Percentiles rank a stretch among this genome's conserved stretches.
phyloP scores from a whole-genome alignment of 371 early-diverging fungal species.

The Dichotomocladium elegans region DNA sequence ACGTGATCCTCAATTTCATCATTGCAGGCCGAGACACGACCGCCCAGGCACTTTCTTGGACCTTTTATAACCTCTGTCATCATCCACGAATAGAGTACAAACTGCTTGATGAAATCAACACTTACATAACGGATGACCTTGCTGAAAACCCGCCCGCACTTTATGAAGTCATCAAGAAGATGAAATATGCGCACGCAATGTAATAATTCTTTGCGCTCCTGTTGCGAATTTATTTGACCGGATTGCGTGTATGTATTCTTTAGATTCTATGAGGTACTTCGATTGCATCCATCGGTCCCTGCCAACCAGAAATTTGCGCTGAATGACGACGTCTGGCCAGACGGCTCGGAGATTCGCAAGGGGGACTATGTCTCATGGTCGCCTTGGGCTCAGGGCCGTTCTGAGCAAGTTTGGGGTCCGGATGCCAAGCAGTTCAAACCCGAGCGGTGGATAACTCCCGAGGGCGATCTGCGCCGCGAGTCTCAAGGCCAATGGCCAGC shows the following conservation, averaged over 20 bases:
- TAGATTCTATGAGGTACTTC: constrained; percentile 57
- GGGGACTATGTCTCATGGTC: constrained; percentile 52
- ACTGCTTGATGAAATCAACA: constrained; percentile 43
- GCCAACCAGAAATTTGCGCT: constrained; percentile 58
- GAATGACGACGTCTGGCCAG: constrained; percentile 66
- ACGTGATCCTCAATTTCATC: constrained; percentile 46
- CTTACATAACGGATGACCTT: constrained; percentile 24
- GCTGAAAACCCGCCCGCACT: constrained; percentile 28
- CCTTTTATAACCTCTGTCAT: constrained; percentile 44
- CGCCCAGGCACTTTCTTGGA: constrained; percentile 69
- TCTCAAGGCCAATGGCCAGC: constrained; percentile 32
- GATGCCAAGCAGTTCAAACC: constrained; percentile 58
- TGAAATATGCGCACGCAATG: constrained; percentile 32
- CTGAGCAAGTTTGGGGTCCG: constrained; percentile 54
- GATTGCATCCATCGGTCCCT: constrained; percentile 73
- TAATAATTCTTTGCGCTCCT: constrained; percentile 15
- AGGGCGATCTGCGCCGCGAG: constrained; percentile 22
- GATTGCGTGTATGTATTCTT: not conserved
- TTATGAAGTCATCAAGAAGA: constrained; percentile 44
- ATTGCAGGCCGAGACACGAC: constrained; percentile 72
- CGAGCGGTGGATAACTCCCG: constrained; percentile 49
- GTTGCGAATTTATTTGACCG: constrained; percentile 17
- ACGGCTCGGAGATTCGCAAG: constrained; percentile 57
- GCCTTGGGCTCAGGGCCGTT: constrained; percentile 52
- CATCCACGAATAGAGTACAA: constrained; percentile 43